Evolutionary conservation across 192 early-diverging fungal species (phyloP), one percentile per base, ranked within the genome.

Genomic region (Coemansia sp.): DNA sequence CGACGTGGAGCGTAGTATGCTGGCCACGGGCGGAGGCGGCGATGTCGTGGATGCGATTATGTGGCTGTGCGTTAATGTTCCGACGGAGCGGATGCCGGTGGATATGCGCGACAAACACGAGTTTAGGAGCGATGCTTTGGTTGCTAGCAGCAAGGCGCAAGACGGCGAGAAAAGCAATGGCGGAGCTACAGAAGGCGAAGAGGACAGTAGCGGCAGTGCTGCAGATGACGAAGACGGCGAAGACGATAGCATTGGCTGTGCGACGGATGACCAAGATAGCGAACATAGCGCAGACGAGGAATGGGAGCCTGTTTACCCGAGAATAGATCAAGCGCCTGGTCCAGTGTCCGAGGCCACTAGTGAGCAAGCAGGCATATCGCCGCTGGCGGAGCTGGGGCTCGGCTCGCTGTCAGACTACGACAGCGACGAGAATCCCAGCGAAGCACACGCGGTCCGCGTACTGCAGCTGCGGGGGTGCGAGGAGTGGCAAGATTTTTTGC

Each of bases 71-170:
- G 33, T 63, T 9, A 21, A 58, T 33, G 56, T 70, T 6, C 51
- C 60, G 1, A 56, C 68, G 1, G 68, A 70, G 4, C 21, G 51
- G 5, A 46, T 70, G 68, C 68, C 68, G 13, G 40, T 26, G 0
- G 56, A 59, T 38, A 70, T 70, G 68, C 59, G 68, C 27, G 68
- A 70, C 15, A 70, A 63, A 46, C 46, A 59, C 11, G 68, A 70
- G 51, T 51, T 42, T 11, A 18, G 17, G 9, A 10, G 17, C 9
- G 4, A 15, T 5, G 37, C 5, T 10, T 10, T 38, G 14, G n/a
- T 15, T 3, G 17, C 4, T 4, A 3, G 37, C 14, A 17, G 9
- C 37, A 14, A 15, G 5, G 14, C 4, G 10, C 15, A 11, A 33
- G 15, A 17, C 11, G 23, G 15, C 18, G 30, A 14, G 21, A 32